Conservation (phyloP, 2,329 filamentous ascomycete species). For the Fusarium proliferatum region DNA sequence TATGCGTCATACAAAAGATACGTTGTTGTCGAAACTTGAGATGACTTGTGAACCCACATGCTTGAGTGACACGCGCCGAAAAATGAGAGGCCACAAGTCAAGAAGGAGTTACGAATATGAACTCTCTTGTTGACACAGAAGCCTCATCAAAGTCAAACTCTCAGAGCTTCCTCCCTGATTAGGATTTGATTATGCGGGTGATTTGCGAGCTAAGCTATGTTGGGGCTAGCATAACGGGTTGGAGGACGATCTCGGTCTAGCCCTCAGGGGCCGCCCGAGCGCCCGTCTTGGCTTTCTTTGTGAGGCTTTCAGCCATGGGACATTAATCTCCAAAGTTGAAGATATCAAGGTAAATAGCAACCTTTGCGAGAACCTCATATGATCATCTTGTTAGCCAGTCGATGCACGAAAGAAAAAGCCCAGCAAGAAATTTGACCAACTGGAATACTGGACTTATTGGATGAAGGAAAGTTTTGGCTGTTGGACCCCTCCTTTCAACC, state of each 20-base stretch:
- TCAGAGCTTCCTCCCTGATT: conserved; percentile 35
- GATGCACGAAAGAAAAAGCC: background rate
- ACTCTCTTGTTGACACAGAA: background rate
- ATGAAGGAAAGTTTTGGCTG: background rate
- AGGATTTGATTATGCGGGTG: conserved; percentile 28
- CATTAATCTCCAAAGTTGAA: background rate
- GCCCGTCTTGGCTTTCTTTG: conserved; percentile 37
- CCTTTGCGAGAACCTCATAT: background rate
- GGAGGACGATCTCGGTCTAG: conserved; percentile 35
- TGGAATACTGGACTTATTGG: background rate
- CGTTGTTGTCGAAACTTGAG: background rate
- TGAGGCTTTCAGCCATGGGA: conserved; percentile 13
- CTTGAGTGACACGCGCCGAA: background rate
- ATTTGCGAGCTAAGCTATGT: conserved; percentile 19
- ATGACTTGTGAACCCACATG: background rate
- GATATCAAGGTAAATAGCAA: background rate
- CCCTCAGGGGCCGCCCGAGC: conserved; percentile 25
- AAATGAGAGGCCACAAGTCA: background rate
- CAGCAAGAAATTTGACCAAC: background rate
- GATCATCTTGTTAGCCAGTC: background rate
- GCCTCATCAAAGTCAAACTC: background rate
- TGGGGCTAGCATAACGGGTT: conserved; percentile 23
- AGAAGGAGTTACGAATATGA: background rate
- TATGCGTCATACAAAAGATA: background rate
- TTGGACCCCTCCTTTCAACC: background rate